phyloP scores from a whole-genome alignment of 2,329 filamentous ascomycete species.

The Ascochyta fabae region DNA sequence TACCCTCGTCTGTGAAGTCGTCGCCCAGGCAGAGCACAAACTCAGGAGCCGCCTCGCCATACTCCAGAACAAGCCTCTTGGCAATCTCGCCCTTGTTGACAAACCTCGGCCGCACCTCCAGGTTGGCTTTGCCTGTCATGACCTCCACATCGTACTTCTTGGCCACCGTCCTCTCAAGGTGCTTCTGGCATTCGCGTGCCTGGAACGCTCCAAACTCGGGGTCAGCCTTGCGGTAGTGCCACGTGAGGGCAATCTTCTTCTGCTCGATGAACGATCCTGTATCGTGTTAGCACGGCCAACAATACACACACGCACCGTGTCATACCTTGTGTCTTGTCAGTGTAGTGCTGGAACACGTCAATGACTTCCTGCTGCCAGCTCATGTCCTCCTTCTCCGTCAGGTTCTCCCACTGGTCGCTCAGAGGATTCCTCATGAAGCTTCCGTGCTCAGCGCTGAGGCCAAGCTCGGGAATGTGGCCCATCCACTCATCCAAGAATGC shows the following conservation, averaged over 20 bases:
- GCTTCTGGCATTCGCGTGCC: slow-evolving; percentile 79
- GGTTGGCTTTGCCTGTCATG: slow-evolving; percentile 94
- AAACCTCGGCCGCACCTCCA: slow-evolving; percentile 94
- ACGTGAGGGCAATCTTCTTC: slow-evolving; percentile 92
- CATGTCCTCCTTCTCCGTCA: slow-evolving; percentile 88
- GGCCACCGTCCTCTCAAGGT: slow-evolving; percentile 77
- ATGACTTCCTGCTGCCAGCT: slow-evolving; percentile 88
- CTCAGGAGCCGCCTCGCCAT: slow-evolving; percentile 71
- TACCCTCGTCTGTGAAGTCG: slow-evolving; percentile 97
- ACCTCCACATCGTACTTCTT: slow-evolving; percentile 91
- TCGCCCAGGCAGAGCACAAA: slow-evolving; percentile 93
- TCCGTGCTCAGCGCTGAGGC: slow-evolving; percentile 96
- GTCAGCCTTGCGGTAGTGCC: slow-evolving; percentile 94
- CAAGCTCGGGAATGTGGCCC: slow-evolving; percentile 86
- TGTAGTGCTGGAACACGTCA: slow-evolving; percentile 85
- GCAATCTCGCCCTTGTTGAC: slow-evolving; percentile 98
- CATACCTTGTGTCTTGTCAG: slow-evolving; percentile 81
- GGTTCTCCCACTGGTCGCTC: slow-evolving; percentile 80
- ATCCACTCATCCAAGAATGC: slow-evolving; percentile 89
- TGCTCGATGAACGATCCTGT: slow-evolving; percentile 88
- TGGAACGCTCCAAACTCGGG: slow-evolving; percentile 83
- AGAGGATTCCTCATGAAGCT: slow-evolving; percentile 90
- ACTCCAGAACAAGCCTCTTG: slow-evolving; percentile 78
- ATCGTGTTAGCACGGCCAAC: slow-evolving; percentile 18
- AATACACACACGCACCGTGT: slow-evolving; percentile 3